Evolutionary conservation across 2,329 filamentous ascomycete genomes (phyloP).

Genomic region (Pezicula rhizophila): DNA sequence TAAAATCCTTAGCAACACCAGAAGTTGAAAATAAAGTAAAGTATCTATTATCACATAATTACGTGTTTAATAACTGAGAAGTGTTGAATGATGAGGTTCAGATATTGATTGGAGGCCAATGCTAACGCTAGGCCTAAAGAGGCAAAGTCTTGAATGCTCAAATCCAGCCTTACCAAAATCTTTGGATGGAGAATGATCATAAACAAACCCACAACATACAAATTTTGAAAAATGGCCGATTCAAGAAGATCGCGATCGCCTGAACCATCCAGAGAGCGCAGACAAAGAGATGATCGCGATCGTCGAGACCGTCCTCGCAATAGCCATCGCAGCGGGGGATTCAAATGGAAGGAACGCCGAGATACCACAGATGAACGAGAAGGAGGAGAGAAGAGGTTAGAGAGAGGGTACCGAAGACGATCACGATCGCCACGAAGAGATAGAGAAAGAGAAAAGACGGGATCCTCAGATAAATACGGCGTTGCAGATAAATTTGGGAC

Average conservation of each 20-base stretch:
- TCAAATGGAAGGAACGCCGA: slow-evolving; percentile 52
- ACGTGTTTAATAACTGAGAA: no score
- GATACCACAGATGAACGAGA: slow-evolving; percentile 38
- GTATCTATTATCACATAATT: no score
- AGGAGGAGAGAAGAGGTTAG: slow-evolving; percentile 40
- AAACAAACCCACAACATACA: no score
- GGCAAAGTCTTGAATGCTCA: no score
- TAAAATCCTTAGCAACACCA: no score
- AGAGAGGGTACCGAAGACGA: slow-evolving; percentile 46
- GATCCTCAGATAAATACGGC: slow-evolving; percentile 19
- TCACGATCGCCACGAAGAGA: slow-evolving; percentile 30
- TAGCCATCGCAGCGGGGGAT: slow-evolving; percentile 38
- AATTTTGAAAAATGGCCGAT: neutral
- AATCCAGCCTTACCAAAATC: no score
- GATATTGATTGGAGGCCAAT: no score
- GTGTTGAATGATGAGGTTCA: no score
- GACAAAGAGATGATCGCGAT: slow-evolving; percentile 12
- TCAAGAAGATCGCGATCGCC: slow-evolving; percentile 18
- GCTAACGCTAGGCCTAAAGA: no score
- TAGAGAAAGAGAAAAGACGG: slow-evolving; percentile 4
- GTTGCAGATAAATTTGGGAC: slow-evolving; percentile 26
- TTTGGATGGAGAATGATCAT: no score
- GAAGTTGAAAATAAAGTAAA: no score
- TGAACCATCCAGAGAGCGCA: slow-evolving; percentile 11
- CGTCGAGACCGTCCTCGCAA: slow-evolving; percentile 18